These are phyloP conservation scores for Plasmodium falciparum DNA, from an alignment of 169 alveolate genomes.

Conservation along the genomic window DNA sequence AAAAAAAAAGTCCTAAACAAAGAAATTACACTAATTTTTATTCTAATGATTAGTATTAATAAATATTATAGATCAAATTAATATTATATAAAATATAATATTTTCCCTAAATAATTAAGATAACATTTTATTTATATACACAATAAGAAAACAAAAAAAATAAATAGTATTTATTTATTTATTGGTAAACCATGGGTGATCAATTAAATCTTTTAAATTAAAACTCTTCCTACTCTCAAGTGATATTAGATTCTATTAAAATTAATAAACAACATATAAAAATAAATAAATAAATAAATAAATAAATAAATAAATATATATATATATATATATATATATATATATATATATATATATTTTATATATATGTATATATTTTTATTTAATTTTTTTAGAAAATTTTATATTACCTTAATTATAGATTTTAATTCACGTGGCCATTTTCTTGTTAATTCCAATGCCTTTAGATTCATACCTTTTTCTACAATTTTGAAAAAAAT, in stretches of 20 bases:
- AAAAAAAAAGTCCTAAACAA: no score
- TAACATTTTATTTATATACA: no score
- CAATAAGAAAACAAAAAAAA: no score
- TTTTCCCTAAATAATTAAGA: no score
- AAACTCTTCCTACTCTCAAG: constrained; percentile 24
- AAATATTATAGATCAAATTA: no score
- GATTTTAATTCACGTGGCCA: constrained; percentile 46
- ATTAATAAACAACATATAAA: not conserved
- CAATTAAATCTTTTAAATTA: constrained; percentile 33
- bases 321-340: not conserved
- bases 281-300: not conserved
- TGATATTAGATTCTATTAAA: constrained; percentile 24
- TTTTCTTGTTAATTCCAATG: constrained; percentile 24
- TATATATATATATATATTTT: not conserved
- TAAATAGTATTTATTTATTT: no score
- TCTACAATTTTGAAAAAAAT: constrained; percentile 63
- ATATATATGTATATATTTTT: not conserved
- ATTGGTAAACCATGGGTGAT: constrained; percentile 39
- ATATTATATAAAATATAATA: no score
- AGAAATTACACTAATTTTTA: no score
- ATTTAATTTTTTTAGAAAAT: not conserved
- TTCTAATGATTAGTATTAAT: no score
- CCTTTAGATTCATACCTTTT: constrained; percentile 37
- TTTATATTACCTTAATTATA: constrained; percentile 27
- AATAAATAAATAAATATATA: not conserved